Conservation (phyloP, 306 rosid species). For the Prosopis cineraria region DNA sequence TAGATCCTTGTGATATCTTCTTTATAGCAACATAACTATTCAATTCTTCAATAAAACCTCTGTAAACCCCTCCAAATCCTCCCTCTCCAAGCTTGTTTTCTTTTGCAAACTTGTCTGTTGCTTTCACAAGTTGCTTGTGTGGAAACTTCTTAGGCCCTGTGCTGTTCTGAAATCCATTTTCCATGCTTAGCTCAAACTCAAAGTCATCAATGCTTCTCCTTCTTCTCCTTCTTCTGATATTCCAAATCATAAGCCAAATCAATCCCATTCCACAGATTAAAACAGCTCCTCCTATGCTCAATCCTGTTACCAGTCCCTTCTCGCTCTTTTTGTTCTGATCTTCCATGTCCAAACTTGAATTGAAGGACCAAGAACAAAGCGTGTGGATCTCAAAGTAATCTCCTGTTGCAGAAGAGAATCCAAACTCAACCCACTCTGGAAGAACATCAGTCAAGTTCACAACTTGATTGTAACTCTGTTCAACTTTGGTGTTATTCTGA, state of each 20-base stretch:
- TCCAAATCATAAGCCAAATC: conserved; percentile 15
- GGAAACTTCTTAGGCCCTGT: conserved; percentile 37
- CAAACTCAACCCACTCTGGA: conserved; percentile 44
- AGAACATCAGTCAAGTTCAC: conserved; percentile 27
- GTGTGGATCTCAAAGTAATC: conserved; percentile 18
- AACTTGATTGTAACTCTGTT: background rate
- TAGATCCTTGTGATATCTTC: conserved; percentile 36
- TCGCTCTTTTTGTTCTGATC: background rate
- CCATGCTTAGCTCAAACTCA: conserved; percentile 23
- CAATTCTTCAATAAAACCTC: conserved; percentile 32
- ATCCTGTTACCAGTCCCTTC: conserved; percentile 16
- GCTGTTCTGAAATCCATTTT: conserved; percentile 31
- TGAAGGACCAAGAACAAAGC: conserved; percentile 45
- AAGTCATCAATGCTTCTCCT: background rate
- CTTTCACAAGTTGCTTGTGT: conserved; percentile 37
- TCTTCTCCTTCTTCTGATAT: background rate
- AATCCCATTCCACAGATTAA: conserved; percentile 8
- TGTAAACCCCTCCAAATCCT: conserved; percentile 51
- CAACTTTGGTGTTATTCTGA: background rate
- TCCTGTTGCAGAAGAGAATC: conserved; percentile 45
- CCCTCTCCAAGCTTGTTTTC: conserved; percentile 48
- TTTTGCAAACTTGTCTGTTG: conserved; percentile 41
- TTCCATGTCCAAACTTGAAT: conserved; percentile 35
- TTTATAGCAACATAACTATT: conserved; percentile 39
- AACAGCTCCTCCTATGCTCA: conserved; percentile 31